These are phyloP conservation scores for Daldinia loculata DNA, from an alignment of 495 filamentous ascomycete species.

Conservation along the genomic window DNA sequence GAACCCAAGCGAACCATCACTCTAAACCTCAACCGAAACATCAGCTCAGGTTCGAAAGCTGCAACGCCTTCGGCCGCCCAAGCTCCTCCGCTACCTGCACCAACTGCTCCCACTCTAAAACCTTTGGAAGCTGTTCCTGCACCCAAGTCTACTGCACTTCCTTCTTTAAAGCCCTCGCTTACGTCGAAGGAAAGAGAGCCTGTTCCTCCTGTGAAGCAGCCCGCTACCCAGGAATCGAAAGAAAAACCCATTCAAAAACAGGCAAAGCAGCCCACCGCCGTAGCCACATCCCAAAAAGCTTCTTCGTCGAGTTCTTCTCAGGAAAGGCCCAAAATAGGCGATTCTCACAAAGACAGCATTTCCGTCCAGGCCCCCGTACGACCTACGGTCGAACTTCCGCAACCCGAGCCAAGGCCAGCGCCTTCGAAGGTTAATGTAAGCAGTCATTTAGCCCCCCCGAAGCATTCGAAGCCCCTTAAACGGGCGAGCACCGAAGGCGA, in stretches of 20 bases:
- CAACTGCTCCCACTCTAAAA: constrained; percentile 23
- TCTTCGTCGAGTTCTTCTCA: constrained; percentile 15
- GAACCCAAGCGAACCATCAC: constrained; percentile 48
- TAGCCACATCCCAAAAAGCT: constrained; percentile 5
- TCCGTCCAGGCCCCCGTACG: constrained; percentile 41
- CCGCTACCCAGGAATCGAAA: constrained; percentile 19
- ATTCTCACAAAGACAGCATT: constrained; percentile 37
- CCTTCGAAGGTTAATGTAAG: constrained; percentile 38
- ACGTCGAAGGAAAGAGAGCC: constrained; percentile 15
- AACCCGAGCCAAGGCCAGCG: constrained; percentile 25
- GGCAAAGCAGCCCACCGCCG: constrained; percentile 9
- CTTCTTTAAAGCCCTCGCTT: constrained; percentile 12
- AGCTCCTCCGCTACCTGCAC: constrained; percentile 18
- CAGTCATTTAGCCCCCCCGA: constrained; percentile 23
- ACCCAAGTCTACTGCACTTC: constrained; percentile 24
- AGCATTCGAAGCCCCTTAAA: constrained; percentile 35
- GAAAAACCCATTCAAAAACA: constrained; percentile 16
- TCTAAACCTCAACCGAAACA: constrained; percentile 39
- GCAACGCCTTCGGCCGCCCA: constrained; percentile 22
- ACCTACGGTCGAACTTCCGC: constrained; percentile 39
- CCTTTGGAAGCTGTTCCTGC: constrained; percentile 6
- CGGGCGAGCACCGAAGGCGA: constrained; percentile 41
- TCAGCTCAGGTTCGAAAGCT: constrained; percentile 34
- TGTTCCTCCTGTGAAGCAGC: constrained; percentile 12
- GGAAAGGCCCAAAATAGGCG: constrained; percentile 31